Percentiles rank a stretch among this genome's conserved stretches.
Conservation (phyloP, 192 early-diverging fungal species). For the Umbelopsis vinacea region DNA sequence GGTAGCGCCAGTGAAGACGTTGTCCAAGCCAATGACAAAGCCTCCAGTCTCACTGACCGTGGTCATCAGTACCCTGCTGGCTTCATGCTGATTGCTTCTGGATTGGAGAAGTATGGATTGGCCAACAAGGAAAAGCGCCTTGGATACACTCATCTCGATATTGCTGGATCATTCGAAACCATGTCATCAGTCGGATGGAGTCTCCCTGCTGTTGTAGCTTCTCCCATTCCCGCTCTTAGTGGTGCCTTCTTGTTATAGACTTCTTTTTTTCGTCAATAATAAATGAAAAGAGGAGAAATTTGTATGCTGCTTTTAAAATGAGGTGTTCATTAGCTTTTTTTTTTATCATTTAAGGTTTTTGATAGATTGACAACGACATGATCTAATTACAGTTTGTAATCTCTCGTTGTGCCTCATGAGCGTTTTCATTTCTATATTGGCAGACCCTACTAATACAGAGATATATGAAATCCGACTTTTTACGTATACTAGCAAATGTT, state of each 20-base stretch:
- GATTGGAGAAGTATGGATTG: slow-evolving; percentile 73
- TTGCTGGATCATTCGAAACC: slow-evolving; percentile 81
- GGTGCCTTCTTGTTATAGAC: slow-evolving; percentile 67
- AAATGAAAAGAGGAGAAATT: background rate
- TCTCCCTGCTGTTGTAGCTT: slow-evolving; percentile 73
- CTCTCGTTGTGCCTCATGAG: too few relatives aligned
- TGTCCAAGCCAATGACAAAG: slow-evolving; percentile 77
- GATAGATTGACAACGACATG: too few relatives aligned
- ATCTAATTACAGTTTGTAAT: too few relatives aligned
- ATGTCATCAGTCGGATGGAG: slow-evolving; percentile 64
- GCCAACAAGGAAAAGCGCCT: slow-evolving; percentile 63
- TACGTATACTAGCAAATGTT: too few relatives aligned
- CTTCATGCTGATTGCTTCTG: slow-evolving; percentile 79
- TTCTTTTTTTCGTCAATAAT: background rate
- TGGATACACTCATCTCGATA: slow-evolving; percentile 84
- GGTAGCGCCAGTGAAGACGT: slow-evolving; percentile 79
- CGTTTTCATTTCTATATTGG: too few relatives aligned
- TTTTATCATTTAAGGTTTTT: too few relatives aligned
- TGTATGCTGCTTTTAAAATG: too few relatives aligned
- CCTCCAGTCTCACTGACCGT: slow-evolving; percentile 73
- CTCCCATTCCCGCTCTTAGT: slow-evolving; percentile 76
- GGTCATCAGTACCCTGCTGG: slow-evolving; percentile 90
- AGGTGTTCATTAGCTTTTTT: too few relatives aligned
- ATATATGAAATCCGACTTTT: background rate
- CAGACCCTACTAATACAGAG: background rate